Evolutionary conservation across 371 early-diverging fungal genomes (phyloP).

Genomic region (Mortierella sp.): DNA sequence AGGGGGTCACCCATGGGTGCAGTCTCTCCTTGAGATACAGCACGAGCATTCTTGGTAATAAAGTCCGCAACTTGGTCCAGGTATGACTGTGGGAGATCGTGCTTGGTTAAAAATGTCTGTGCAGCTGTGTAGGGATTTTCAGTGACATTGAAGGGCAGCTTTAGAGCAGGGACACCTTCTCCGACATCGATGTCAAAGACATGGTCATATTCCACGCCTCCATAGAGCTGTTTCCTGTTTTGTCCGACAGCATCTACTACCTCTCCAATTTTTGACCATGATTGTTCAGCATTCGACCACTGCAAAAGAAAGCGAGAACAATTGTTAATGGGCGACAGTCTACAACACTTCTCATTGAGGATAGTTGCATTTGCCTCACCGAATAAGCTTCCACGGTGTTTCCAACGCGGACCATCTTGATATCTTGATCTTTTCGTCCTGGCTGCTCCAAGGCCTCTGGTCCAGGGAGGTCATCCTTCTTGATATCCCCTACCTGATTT

Average conservation of each 20-base stretch:
- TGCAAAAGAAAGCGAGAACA: slow-evolving; percentile 27
- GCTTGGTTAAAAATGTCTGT: slow-evolving; percentile 84
- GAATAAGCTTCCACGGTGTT: slow-evolving; percentile 86
- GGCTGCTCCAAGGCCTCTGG: slow-evolving; percentile 78
- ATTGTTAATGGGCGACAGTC: not conserved
- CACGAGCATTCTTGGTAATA: slow-evolving; percentile 88
- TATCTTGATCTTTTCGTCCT: slow-evolving; percentile 87
- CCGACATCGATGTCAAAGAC: slow-evolving; percentile 98
- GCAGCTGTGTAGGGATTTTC: slow-evolving; percentile 97
- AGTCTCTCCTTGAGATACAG: slow-evolving; percentile 63
- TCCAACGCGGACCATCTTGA: slow-evolving; percentile 87
- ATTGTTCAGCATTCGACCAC: slow-evolving; percentile 76
- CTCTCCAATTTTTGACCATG: slow-evolving; percentile 94
- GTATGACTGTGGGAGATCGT: slow-evolving; percentile 86
- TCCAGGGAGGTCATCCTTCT: slow-evolving; percentile 85
- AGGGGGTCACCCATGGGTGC: slow-evolving; percentile 75
- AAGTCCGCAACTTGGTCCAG: slow-evolving; percentile 96
- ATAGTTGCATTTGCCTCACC: slow-evolving; percentile 33
- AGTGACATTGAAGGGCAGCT: slow-evolving; percentile 94
- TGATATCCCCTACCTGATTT: slow-evolving; percentile 90
- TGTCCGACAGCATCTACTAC: slow-evolving; percentile 93
- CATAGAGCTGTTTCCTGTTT: slow-evolving; percentile 79
- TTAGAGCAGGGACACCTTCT: slow-evolving; percentile 82
- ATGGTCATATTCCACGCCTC: slow-evolving; percentile 96
- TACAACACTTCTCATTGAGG: not conserved